Evolutionary conservation across 2,329 filamentous ascomycete species (phyloP).

Genomic region (Colletotrichum agaves): DNA sequence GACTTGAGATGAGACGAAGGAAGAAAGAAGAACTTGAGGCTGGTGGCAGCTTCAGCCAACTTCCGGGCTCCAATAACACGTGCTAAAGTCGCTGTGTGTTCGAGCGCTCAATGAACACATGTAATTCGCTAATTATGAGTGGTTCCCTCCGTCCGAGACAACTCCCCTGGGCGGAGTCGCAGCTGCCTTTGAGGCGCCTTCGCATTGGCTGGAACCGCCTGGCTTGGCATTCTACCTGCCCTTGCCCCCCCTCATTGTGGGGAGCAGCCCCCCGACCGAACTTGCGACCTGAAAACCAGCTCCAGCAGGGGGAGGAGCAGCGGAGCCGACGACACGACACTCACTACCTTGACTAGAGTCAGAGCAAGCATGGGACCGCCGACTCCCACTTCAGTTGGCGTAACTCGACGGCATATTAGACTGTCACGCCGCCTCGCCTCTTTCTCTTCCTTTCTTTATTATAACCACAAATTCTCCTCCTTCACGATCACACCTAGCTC

Average conservation of each 20-base stretch:
- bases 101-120: not conserved
- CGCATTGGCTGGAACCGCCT: conserved; percentile 36
- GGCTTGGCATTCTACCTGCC: conserved; percentile 26
- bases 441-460: conserved; percentile 17
- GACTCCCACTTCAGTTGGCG: conserved; percentile 13
- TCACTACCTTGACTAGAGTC: not conserved
- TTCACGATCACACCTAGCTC: not conserved
- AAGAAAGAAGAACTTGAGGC: not conserved
- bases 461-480: conserved; percentile 10
- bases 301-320: conserved; percentile 11
- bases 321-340: conserved; percentile 7
- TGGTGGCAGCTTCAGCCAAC: conserved; percentile 5
- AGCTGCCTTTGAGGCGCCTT: conserved; percentile 27
- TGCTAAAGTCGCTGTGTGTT: conserved; percentile 20
- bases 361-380: conserved; percentile 13
- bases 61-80: conserved; percentile 22
- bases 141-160: conserved; percentile 39
- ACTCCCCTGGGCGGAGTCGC: conserved; percentile 30
- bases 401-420: conserved; percentile 18
- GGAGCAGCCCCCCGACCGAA: conserved; percentile 29
- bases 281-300: conserved; percentile 22
- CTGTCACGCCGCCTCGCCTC: conserved; percentile 13
- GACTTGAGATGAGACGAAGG: not conserved
- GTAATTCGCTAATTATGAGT: conserved; percentile 27
- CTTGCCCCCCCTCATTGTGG: conserved; percentile 34